Conservation (phyloP, 352 stramenopile genomes). For the Peronospora belbahrii region DNA sequence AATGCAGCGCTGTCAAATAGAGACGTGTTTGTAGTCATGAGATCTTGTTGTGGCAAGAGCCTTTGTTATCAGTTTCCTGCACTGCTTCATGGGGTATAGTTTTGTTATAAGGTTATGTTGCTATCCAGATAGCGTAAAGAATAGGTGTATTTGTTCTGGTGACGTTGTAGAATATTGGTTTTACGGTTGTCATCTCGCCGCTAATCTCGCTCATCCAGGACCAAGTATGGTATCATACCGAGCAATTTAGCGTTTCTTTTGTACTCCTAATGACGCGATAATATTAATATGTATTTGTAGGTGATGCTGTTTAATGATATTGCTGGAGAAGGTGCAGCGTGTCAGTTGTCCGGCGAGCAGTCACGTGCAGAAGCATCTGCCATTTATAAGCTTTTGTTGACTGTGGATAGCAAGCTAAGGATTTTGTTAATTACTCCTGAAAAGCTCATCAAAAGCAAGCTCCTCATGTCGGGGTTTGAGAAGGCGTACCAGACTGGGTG, state of each 20-base stretch:
- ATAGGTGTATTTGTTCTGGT: not conserved
- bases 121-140: not conserved
- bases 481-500: conserved; percentile 72
- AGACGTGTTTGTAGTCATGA: conserved; percentile 92
- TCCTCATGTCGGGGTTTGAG: conserved; percentile 88
- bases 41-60: conserved; percentile 78
- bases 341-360: conserved; percentile 48
- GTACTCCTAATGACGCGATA: not conserved
- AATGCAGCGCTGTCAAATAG: conserved; percentile 80
- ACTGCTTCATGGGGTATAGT: conserved; percentile 45
- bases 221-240: conserved; percentile 39
- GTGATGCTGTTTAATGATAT: conserved; percentile 75
- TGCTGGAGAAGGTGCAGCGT: conserved; percentile 40
- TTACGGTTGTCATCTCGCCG: conserved; percentile 90
- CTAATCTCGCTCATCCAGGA: conserved; percentile 91
- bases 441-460: conserved; percentile 85
- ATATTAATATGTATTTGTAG: too few relatives aligned
- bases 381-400: conserved; percentile 81
- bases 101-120: not conserved
- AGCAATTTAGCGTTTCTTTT: not conserved
- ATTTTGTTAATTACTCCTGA: conserved; percentile 91
- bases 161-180: conserved; percentile 30
- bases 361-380: conserved; percentile 39
- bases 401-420: conserved; percentile 44
- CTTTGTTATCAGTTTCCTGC: conserved; percentile 89